phyloP scores from a whole-genome alignment of 2,329 filamentous ascomycete genomes.

The Xenoacremonium recifei region DNA sequence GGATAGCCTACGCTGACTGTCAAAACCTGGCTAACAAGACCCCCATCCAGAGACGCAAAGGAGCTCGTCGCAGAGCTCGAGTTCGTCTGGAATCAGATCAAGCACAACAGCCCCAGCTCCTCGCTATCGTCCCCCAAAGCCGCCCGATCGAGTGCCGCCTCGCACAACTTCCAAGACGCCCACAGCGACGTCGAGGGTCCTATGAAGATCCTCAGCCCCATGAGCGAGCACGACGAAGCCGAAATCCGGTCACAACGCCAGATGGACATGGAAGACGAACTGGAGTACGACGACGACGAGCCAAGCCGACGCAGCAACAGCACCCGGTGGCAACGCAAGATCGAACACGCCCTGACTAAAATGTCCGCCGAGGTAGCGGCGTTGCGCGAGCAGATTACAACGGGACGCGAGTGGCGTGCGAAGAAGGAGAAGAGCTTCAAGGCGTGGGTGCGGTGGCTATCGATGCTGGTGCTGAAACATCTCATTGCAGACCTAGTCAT shows the following conservation, averaged over 20 bases:
- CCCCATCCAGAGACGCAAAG: constrained; percentile 62
- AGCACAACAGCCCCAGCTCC: constrained; percentile 73
- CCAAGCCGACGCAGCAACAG: constrained; percentile 37
- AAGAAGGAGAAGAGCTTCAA: constrained; percentile 63
- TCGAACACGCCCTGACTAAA: constrained; percentile 83
- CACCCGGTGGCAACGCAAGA: constrained; percentile 72
- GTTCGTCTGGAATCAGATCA: constrained; percentile 98
- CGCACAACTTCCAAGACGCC: constrained; percentile 46
- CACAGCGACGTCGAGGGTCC: constrained; percentile 51
- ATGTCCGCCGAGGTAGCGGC: constrained; percentile 93
- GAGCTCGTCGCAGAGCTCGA: constrained; percentile 94
- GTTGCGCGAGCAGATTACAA: constrained; percentile 83
- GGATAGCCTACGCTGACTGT: constrained; percentile 27
- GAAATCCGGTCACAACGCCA: constrained; percentile 52
- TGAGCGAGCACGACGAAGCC: constrained; percentile 78
- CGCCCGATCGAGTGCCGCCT: constrained; percentile 28
- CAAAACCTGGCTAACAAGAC: constrained; percentile 16
- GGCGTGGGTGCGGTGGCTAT: constrained; percentile 68
- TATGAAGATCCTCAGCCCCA: constrained; percentile 75
- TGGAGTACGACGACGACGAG: constrained; percentile 35
- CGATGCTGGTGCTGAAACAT: constrained; percentile 72
- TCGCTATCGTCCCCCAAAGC: constrained; percentile 55
- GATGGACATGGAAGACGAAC: constrained; percentile 45
- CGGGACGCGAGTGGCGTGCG: constrained; percentile 68
- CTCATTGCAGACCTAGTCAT: constrained; percentile 69